Conservation (phyloP, 176 grass and related monocot species). For the Calamus simplicifolius region DNA sequence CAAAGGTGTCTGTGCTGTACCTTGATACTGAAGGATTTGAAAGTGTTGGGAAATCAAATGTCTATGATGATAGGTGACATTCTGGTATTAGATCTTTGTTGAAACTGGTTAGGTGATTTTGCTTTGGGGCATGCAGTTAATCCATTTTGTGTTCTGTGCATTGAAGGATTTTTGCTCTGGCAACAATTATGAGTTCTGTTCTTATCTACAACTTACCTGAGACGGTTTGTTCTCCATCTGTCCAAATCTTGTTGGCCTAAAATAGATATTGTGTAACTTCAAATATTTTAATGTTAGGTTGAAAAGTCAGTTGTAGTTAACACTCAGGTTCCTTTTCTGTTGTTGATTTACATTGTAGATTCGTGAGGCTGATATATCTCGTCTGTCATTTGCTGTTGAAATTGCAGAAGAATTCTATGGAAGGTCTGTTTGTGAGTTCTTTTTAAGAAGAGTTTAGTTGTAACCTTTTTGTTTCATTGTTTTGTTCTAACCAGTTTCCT, state of each 20-base stretch:
- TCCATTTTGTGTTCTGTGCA: not conserved
- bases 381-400: slow-evolving; percentile 90
- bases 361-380: slow-evolving; percentile 89
- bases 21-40: slow-evolving; percentile 96
- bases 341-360: slow-evolving; percentile 43
- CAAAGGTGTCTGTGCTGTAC: slow-evolving; percentile 76
- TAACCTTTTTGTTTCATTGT: too few species aligned
- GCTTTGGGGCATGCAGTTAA: not conserved
- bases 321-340: slow-evolving; percentile 1
- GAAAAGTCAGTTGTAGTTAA: too few species aligned
- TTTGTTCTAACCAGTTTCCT: not conserved
- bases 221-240: slow-evolving; percentile 48
- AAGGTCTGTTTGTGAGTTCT: slow-evolving; percentile 43
- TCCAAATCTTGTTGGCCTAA: not conserved
- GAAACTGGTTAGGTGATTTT: not conserved
- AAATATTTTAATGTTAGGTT: too few species aligned
- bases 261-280: not conserved
- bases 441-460: not conserved
- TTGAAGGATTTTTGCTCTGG: slow-evolving; percentile 85
- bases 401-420: slow-evolving; percentile 94
- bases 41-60: slow-evolving; percentile 94
- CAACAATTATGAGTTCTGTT: slow-evolving; percentile 84
- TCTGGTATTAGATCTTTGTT: too few species aligned
- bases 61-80: slow-evolving; percentile 92
- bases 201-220: slow-evolving; percentile 96